These are phyloP conservation scores for Botrytis paeoniae DNA, from an alignment of 2,329 filamentous ascomycete species.

Conservation along the genomic window DNA sequence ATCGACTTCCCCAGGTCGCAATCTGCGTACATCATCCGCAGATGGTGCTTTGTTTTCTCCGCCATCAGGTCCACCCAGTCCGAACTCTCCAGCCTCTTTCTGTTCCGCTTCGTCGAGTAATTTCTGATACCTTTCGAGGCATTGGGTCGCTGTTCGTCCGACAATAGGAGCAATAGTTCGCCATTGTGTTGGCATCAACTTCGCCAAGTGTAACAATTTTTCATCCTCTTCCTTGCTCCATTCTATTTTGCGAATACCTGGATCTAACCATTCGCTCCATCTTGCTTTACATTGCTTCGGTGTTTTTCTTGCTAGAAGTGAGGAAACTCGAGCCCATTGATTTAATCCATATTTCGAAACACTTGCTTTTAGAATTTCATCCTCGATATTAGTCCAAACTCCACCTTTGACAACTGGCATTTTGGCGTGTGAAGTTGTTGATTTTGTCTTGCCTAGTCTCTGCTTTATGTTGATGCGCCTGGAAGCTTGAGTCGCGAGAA, in stretches of 20 bases:
- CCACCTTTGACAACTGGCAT: conserved; percentile 75
- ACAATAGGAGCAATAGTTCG: conserved; percentile 96
- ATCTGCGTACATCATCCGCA: conserved; percentile 83
- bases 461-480: conserved; percentile 8
- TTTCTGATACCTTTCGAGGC: conserved; percentile 94
- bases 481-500: conserved; percentile 17
- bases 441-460: conserved; percentile 15
- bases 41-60: conserved; percentile 84
- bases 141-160: conserved; percentile 93
- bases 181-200: conserved; percentile 99
- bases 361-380: conserved; percentile 88
- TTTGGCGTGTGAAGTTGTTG: conserved; percentile 33
- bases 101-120: conserved; percentile 94
- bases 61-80: conserved; percentile 79
- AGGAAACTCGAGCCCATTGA: conserved; percentile 98
- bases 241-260: conserved; percentile 96
- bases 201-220: conserved; percentile 91
- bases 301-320: conserved; percentile 92
- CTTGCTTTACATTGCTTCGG: conserved; percentile 98
- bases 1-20: conserved; percentile 91
- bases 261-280: conserved; percentile 98
- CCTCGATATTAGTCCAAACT: conserved; percentile 75
- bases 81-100: conserved; percentile 75
- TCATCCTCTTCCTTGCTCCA: conserved; percentile 99
- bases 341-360: conserved; percentile 94